Evolutionary conservation across 306 rosid species (phyloP).

Genomic region (Dalbergia oliveri): DNA sequence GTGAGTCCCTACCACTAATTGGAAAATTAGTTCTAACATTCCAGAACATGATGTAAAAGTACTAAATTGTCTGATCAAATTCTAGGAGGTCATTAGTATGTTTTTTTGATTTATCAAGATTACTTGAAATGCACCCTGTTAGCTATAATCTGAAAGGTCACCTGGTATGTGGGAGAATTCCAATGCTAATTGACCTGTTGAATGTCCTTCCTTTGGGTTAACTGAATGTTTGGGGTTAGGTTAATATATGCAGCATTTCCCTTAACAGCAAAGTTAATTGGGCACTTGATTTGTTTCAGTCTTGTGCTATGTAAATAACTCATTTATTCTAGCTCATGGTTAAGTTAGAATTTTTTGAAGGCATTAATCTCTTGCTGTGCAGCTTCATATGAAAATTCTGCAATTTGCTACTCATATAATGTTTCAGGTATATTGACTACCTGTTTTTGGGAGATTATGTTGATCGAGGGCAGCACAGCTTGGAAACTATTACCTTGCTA

Average conservation of each 20-base stretch:
- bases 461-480: conserved; percentile 99
- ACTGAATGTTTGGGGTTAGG: conserved; percentile 26
- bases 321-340: conserved; percentile 36
- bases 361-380: conserved; percentile 25
- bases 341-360: conserved; percentile 34
- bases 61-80: no score
- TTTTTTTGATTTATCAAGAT: background rate
- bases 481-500: conserved; percentile 96
- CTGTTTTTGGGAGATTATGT: conserved; percentile 99
- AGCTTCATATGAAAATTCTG: conserved; percentile 32
- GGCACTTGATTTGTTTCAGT: conserved; percentile 42
- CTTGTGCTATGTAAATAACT: conserved; percentile 24
- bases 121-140: background rate
- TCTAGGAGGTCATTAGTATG: no score
- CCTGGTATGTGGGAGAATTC: background rate
- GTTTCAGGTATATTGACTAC: conserved; percentile 94
- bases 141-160: background rate
- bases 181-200: background rate
- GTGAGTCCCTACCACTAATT: background rate
- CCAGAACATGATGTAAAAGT: conserved; percentile 15
- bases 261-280: conserved; percentile 1
- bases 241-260: conserved; percentile 31
- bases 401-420: conserved; percentile 44
- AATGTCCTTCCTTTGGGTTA: conserved; percentile 2
- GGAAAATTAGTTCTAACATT: conserved; percentile 20